Conservation (phyloP, 179 eudicot species). For the Corrigiola litoralis region DNA sequence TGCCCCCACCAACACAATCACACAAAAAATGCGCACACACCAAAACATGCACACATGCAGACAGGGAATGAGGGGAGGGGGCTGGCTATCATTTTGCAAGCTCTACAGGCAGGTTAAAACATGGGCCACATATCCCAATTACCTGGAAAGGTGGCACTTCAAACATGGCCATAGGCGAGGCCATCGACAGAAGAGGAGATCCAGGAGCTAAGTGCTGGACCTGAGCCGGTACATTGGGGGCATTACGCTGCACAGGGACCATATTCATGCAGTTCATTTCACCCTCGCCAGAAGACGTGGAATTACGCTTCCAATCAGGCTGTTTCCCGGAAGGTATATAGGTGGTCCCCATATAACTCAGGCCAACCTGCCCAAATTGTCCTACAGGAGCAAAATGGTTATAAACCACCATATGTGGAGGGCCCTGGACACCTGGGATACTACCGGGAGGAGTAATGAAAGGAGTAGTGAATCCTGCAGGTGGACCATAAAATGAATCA, state of each 20-base stretch:
- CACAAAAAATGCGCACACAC: too few relatives aligned
- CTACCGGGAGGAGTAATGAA: slow-evolving; percentile 79
- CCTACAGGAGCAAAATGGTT: slow-evolving; percentile 97
- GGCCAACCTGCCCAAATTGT: slow-evolving; percentile 91
- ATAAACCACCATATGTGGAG: slow-evolving; percentile 96
- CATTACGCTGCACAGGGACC: slow-evolving; percentile 45
- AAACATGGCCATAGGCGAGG: slow-evolving; percentile 82
- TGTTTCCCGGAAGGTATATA: slow-evolving; percentile 89
- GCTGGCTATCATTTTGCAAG: too few relatives aligned
- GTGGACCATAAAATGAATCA: slow-evolving; percentile 90
- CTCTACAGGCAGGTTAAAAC: not conserved
- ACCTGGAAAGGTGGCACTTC: slow-evolving; percentile 94
- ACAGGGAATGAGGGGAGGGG: too few relatives aligned
- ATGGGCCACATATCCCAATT: slow-evolving; percentile 11
- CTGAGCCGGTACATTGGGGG: slow-evolving; percentile 47
- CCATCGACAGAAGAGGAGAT: slow-evolving; percentile 67
- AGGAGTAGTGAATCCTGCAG: slow-evolving; percentile 80
- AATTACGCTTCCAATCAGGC: slow-evolving; percentile 88
- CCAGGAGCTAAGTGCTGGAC: slow-evolving; percentile 78
- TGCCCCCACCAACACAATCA: too few relatives aligned
- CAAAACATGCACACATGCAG: too few relatives aligned
- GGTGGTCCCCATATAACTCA: slow-evolving; percentile 94
- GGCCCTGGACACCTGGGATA: slow-evolving; percentile 84
- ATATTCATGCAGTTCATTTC: slow-evolving; percentile 51
- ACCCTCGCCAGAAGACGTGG: slow-evolving; percentile 52